Evolutionary conservation across 2,329 filamentous ascomycete genomes (phyloP), one percentile per base, ranked within the genome.

Genomic region (Bipolaris zeicola): DNA sequence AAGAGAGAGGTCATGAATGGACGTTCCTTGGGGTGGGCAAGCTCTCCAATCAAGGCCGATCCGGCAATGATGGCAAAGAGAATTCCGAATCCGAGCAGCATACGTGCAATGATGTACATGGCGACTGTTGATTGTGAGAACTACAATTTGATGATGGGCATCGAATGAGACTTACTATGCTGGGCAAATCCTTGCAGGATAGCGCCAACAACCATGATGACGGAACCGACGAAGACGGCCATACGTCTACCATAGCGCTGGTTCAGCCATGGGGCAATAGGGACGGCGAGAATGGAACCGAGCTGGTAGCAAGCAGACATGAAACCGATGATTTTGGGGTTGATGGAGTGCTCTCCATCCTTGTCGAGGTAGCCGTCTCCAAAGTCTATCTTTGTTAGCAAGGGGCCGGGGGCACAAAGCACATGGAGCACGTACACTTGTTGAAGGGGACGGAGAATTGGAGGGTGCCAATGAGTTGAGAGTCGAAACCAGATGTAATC

Each of bases 31-130:
- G 85, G 85, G 65, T 87, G 82, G 1, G 80, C 84, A 24, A 87
- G 75, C 66, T 87, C 85, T 71, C 84, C 85, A 26, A 87, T 83
- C 47, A 87, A 73, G 33, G 82, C 79, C 1, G 85, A 83, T 4
- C 82, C 85, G 2, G 83, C 81, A 33, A 86, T 82, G 58, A 87
- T 87, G 57, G 81, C 82, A 61, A 84, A 85, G 0, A 83, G 81
- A 45, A 87, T 84, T n/a, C 85, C 85, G 22, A 83, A 81, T 14
- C 85, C 85, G n/a, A 87, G 80, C 24, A 87, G 75, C 55, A 85
- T 79, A 52, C 85, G 82, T 11, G 85, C 79, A 18, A 86, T 73
- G 59, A 87, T 83, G 64, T 86, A 88, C 85, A 87, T 87, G 36
- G 71, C 81, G 28, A 73, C 73, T 75, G n/a, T 11, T 5, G 0